Percentiles rank a stretch among this genome's conserved stretches.
Conservation (phyloP, 2,329 filamentous ascomycete species). For the Exophiala spinifera region DNA sequence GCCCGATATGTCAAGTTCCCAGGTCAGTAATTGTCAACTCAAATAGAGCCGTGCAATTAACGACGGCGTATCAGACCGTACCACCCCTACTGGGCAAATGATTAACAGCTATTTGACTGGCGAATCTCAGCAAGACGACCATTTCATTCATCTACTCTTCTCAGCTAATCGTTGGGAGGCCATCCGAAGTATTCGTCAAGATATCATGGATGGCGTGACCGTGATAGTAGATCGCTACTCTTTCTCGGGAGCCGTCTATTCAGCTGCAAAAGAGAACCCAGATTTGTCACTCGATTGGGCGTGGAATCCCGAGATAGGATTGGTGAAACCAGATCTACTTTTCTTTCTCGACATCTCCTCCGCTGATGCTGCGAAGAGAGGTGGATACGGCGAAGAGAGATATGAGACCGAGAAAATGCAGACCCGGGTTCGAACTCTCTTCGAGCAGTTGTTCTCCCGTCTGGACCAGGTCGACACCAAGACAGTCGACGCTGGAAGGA, state of each 20-base stretch:
- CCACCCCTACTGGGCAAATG: slow-evolving; percentile 79
- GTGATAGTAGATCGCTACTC: slow-evolving; percentile 92
- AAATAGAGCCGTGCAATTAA: no score
- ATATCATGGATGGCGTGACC: slow-evolving; percentile 64
- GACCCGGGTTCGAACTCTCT: slow-evolving; percentile 70
- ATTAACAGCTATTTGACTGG: slow-evolving; percentile 80
- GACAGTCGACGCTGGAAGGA: slow-evolving; percentile 53
- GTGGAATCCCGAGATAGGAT: slow-evolving; percentile 75
- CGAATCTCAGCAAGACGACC: slow-evolving; percentile 72
- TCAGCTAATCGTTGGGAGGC: slow-evolving; percentile 87
- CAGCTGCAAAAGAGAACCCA: slow-evolving; percentile 77
- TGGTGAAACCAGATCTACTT: slow-evolving; percentile 83
- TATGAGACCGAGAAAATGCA: slow-evolving; percentile 89
- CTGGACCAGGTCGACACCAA: slow-evolving; percentile 51
- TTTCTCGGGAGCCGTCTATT: slow-evolving; percentile 91
- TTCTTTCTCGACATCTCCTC: slow-evolving; percentile 82
- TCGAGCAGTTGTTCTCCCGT: slow-evolving; percentile 52
- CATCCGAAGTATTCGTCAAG: slow-evolving; percentile 40
- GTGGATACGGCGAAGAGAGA: slow-evolving; percentile 84
- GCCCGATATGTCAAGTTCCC: slow-evolving; percentile 65
- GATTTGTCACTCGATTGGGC: slow-evolving; percentile 73
- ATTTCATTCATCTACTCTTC: slow-evolving; percentile 85
- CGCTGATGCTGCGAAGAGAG: slow-evolving; percentile 67
- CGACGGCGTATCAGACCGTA: slow-evolving; percentile 58
- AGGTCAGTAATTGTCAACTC: slow-evolving; percentile 43